Conservation (phyloP, 768 basidiomycete genomes). For the Boletus insuetus region DNA sequence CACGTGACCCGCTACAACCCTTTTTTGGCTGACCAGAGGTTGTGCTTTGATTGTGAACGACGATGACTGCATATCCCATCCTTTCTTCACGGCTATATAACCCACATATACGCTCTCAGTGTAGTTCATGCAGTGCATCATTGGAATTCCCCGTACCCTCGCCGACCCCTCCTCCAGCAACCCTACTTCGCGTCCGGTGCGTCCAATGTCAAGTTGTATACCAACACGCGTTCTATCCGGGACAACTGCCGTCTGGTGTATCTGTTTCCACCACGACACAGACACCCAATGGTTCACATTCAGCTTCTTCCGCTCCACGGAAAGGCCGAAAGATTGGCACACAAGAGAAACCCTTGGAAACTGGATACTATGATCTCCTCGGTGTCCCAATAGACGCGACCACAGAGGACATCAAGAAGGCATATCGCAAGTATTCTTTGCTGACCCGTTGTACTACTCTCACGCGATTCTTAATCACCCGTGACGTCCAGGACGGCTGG, state of each 20-base stretch:
- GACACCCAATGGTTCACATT: conserved; percentile 19
- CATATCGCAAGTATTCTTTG: conserved; percentile 58
- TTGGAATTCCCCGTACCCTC: conserved; percentile 71
- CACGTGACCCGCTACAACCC: conserved; percentile 18
- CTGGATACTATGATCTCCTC: conserved; percentile 86
- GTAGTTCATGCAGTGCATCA: conserved; percentile 49
- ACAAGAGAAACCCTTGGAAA: conserved; percentile 84
- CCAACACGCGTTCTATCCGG: conserved; percentile 65
- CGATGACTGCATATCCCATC: conserved; percentile 47
- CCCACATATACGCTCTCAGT: conserved; percentile 66
- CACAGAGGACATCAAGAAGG: conserved; percentile 85
- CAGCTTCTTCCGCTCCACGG: conserved; percentile 21
- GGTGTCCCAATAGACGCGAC: conserved; percentile 74
- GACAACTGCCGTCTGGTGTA: conserved; percentile 45
- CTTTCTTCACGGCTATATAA: conserved; percentile 64
- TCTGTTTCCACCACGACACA: conserved; percentile 13
- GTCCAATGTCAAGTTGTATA: conserved; percentile 61
- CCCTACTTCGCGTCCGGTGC: conserved; percentile 67
- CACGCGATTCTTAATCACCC: not conserved
- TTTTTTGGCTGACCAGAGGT: conserved; percentile 1
- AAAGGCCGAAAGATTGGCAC: conserved; percentile 83
- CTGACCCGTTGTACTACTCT: not conserved
- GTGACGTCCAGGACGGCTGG: conserved; percentile 57
- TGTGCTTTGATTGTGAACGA: conserved; percentile 18
- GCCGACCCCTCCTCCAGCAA: conserved; percentile 52